Conservation (phyloP, 495 filamentous ascomycete species). For the Emericellopsis terricola region DNA sequence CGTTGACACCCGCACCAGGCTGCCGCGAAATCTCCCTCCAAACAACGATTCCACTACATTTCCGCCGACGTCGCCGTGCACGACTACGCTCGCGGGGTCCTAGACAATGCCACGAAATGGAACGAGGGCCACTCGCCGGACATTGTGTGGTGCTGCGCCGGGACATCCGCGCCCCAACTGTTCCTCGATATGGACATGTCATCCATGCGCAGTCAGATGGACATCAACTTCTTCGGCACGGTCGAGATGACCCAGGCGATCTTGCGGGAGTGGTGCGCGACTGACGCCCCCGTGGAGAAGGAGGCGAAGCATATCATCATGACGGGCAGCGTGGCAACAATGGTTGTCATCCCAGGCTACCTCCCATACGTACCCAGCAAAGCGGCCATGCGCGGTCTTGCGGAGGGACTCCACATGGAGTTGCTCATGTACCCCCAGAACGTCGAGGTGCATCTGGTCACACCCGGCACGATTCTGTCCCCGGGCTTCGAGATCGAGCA, state of each 20-base stretch:
- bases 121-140: constrained; percentile 59
- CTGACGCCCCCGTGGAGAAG: constrained; percentile 18
- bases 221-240: constrained; percentile 81
- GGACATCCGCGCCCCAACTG: constrained; percentile 53
- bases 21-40: constrained; percentile 35
- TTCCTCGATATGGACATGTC: constrained; percentile 50
- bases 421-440: constrained; percentile 58
- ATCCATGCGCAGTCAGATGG: constrained; percentile 60
- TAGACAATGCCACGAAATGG: constrained; percentile 67
- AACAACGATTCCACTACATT: constrained; percentile 69
- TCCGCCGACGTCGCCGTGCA: constrained; percentile 62
- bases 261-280: constrained; percentile 39
- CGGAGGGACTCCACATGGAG: constrained; percentile 71
- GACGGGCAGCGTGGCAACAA: constrained; percentile 59
- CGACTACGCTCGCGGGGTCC: constrained; percentile 44
- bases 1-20: background rate
- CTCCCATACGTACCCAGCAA: constrained; percentile 71
- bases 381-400: constrained; percentile 64
- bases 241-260: constrained; percentile 67
- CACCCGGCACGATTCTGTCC: constrained; percentile 64
- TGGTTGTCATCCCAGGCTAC: constrained; percentile 71
- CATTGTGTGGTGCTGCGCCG: constrained; percentile 85
- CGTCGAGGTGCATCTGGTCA: constrained; percentile 68
- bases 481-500: constrained; percentile 70
- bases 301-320: constrained; percentile 67